These are phyloP conservation scores for Cystobasidium slooffiae DNA, from an alignment of 1,284 basidiomycete species.

Conservation along the genomic window DNA sequence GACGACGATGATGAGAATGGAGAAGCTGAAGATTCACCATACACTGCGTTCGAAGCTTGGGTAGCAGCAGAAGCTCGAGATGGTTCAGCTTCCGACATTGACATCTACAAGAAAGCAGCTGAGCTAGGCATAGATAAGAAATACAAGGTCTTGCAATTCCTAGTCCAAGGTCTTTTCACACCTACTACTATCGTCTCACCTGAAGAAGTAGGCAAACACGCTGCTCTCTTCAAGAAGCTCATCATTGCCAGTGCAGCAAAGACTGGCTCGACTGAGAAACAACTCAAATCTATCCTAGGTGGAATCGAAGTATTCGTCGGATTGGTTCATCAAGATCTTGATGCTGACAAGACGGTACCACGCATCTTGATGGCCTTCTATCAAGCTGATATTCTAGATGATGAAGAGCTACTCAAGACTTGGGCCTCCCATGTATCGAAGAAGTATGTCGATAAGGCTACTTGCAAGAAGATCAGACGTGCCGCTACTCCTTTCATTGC, in stretches of 20 bases:
- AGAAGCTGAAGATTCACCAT: constrained; percentile 85
- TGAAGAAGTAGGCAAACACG: constrained; percentile 73
- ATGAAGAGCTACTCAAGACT: constrained; percentile 66
- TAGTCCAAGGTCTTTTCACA: constrained; percentile 87
- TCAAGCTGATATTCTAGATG: constrained; percentile 89
- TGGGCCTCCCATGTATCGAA: constrained; percentile 44
- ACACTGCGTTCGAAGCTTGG: constrained; percentile 83
- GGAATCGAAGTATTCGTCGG: constrained; percentile 85
- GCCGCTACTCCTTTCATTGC: constrained; percentile 93
- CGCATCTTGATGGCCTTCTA: constrained; percentile 96
- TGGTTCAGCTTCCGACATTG: constrained; percentile 63
- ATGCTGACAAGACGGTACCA: constrained; percentile 66
- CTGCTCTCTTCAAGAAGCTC: constrained; percentile 80
- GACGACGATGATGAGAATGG: constrained; percentile 73
- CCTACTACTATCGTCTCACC: constrained; percentile 65
- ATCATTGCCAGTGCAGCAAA: constrained; percentile 49
- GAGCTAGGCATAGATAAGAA: constrained; percentile 94
- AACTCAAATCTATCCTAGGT: constrained; percentile 90
- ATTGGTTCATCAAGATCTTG: constrained; percentile 66
- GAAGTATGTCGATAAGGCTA: constrained; percentile 92
- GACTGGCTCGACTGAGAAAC: constrained; percentile 68
- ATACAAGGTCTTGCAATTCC: constrained; percentile 84
- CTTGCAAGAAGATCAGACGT: constrained; percentile 92
- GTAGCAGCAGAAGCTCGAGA: constrained; percentile 74
- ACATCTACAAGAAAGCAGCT: constrained; percentile 86